These are phyloP conservation scores for Ophiostoma sp. DNA, from an alignment of 2,329 filamentous ascomycete genomes.

Conservation along the genomic window DNA sequence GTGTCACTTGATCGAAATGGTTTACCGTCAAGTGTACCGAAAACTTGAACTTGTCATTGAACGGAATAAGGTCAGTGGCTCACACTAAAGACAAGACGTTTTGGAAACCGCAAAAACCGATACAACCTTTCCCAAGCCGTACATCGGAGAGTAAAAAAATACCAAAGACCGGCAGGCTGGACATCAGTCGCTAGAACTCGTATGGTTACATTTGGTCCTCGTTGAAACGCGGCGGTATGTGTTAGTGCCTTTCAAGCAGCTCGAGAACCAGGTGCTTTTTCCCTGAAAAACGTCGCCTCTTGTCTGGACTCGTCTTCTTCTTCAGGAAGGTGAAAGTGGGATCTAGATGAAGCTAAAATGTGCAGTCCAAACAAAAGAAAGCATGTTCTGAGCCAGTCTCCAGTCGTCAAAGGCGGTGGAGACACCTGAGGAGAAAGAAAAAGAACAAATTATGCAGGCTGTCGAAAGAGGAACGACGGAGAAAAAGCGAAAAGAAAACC, in stretches of 20 bases:
- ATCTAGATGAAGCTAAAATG: neutral
- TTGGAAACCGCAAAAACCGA: neutral
- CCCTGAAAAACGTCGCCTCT: neutral
- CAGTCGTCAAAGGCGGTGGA: neutral
- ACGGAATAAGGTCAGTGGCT: neutral
- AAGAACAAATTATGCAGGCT: neutral
- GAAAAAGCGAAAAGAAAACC: neutral
- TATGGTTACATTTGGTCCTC: neutral
- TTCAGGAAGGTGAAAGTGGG: conserved; percentile 8
- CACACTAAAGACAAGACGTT: neutral
- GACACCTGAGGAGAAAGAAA: neutral
- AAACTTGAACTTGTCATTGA: neutral
- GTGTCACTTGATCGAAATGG: neutral
- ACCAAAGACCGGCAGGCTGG: neutral
- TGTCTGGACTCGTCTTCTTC: neutral
- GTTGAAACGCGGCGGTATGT: neutral
- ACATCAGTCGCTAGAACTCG: neutral
- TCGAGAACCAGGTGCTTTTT: neutral
- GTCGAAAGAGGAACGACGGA: neutral
- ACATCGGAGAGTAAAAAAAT: neutral
- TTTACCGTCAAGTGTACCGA: neutral
- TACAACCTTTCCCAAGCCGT: neutral
- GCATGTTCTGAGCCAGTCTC: neutral
- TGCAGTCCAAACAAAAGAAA: neutral
- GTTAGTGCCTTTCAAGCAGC: neutral